These are phyloP conservation scores for Lasiodiplodia theobromae DNA, from an alignment of 2,329 filamentous ascomycete genomes.

Conservation along the genomic window DNA sequence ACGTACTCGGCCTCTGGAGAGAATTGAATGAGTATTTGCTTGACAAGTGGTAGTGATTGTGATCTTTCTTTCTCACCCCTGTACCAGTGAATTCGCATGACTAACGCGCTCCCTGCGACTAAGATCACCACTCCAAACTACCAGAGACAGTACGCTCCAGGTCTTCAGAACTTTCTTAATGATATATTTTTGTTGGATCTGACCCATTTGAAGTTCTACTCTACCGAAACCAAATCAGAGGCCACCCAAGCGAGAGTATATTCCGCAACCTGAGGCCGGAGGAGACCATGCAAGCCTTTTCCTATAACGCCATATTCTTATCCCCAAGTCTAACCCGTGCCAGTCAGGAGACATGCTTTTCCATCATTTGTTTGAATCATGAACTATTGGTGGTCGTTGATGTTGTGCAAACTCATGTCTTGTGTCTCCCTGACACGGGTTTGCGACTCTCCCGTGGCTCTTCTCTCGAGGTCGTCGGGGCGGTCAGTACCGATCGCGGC, in stretches of 20 bases:
- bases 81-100: too few species aligned
- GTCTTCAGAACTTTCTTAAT: neutral
- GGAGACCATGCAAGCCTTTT: neutral
- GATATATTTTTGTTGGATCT: slow-evolving; percentile 13
- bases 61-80: neutral
- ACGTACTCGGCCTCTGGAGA: neutral
- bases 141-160: neutral
- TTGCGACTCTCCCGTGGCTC: slow-evolving; percentile 44
- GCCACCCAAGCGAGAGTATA: slow-evolving; percentile 17
- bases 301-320: slow-evolving; percentile 5
- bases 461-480: slow-evolving; percentile 36
- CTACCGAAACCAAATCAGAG: neutral
- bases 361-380: slow-evolving; percentile 1
- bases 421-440: slow-evolving; percentile 57
- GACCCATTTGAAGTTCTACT: slow-evolving; percentile 20
- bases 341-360: neutral
- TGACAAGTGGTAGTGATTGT: neutral
- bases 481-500: slow-evolving; percentile 32
- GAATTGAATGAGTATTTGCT: neutral
- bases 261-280: slow-evolving; percentile 5
- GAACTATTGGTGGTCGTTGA: slow-evolving; percentile 46
- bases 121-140: neutral
- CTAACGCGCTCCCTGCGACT: neutral
- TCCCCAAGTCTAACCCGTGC: neutral
- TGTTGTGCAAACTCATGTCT: slow-evolving; percentile 69